phyloP scores from a whole-genome alignment of 768 basidiomycete genomes.

The Boletus tylopilopsis region DNA sequence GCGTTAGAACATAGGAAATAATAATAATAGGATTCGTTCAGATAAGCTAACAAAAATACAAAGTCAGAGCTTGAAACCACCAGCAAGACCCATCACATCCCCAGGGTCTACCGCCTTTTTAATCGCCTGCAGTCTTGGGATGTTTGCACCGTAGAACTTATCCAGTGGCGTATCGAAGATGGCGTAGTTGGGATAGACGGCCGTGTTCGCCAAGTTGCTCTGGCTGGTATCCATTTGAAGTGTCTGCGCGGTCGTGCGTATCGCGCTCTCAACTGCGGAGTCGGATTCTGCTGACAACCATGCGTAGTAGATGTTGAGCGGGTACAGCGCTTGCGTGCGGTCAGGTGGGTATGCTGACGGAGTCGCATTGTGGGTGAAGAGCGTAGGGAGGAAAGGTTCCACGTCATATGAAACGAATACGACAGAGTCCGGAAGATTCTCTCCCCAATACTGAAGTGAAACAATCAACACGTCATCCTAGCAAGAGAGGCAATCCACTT shows the following conservation, averaged over 20 bases:
- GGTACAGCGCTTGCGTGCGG: slow-evolving; percentile 35
- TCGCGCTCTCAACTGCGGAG: slow-evolving; percentile 32
- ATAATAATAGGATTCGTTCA: no score
- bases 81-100: slow-evolving; percentile 58
- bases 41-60: no score
- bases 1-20: no score
- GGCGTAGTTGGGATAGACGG: slow-evolving; percentile 57
- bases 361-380: slow-evolving; percentile 35
- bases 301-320: slow-evolving; percentile 43
- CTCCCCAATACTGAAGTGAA: slow-evolving; percentile 16
- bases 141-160: slow-evolving; percentile 45
- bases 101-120: slow-evolving; percentile 47
- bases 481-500: not conserved
- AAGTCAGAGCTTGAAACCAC: slow-evolving; percentile 56
- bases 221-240: slow-evolving; percentile 35
- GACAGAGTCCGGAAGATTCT: not conserved
- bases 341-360: slow-evolving; percentile 45
- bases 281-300: slow-evolving; percentile 1
- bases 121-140: slow-evolving; percentile 33
- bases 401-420: slow-evolving; percentile 24
- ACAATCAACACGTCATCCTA: not conserved
- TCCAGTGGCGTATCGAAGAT: slow-evolving; percentile 46
- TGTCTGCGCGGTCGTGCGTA: slow-evolving; percentile 33
- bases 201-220: slow-evolving; percentile 18
- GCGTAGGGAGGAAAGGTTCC: slow-evolving; percentile 48